Conservation (phyloP, 2,329 filamentous ascomycete genomes). For the Colletotrichum graminicola region DNA sequence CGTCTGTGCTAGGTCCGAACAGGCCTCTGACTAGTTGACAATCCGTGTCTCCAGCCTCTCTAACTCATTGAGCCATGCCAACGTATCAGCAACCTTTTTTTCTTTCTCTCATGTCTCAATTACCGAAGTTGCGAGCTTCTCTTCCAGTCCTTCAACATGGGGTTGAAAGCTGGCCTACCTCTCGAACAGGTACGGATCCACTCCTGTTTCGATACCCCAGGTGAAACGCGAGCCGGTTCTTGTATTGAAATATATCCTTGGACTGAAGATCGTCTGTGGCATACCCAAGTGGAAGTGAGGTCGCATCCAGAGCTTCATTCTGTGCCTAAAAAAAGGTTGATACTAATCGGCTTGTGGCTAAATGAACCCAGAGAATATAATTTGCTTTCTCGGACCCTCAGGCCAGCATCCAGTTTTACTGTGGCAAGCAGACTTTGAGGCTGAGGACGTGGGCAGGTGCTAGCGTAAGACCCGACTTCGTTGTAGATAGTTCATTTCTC, state of each 20-base stretch:
- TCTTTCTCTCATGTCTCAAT: background rate
- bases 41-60: background rate
- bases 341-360: too few species aligned
- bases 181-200: too few species aligned
- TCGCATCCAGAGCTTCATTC: too few species aligned
- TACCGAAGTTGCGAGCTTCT: too few species aligned
- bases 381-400: background rate
- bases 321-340: background rate
- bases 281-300: background rate
- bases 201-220: background rate
- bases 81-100: constrained; percentile 5
- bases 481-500: background rate
- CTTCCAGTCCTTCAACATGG: background rate
- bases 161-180: background rate
- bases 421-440: background rate
- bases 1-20: background rate
- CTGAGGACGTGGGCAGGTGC: background rate
- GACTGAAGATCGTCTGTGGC: background rate
- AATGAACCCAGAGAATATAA: background rate
- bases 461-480: background rate
- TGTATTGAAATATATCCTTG: background rate
- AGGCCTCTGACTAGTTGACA: background rate
- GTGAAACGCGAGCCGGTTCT: too few species aligned
- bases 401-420: background rate
- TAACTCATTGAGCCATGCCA: background rate